Conservation (phyloP, 2,329 filamentous ascomycete species). For the Dothiorella sarmentorum region DNA sequence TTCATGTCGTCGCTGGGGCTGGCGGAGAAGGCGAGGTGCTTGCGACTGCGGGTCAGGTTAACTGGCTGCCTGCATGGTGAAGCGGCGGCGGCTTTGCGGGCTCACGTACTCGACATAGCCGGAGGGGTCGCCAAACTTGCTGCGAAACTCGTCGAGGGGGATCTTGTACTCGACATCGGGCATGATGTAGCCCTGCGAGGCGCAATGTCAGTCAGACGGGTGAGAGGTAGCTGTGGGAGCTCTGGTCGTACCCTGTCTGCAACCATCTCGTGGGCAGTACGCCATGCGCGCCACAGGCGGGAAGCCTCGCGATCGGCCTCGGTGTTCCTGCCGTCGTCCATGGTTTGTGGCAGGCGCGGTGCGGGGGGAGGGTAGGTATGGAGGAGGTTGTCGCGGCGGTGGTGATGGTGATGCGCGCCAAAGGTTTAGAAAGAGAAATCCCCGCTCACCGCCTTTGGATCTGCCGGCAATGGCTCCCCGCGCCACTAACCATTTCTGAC, state of each 20-base stretch:
- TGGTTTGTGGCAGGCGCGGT: constrained; percentile 19
- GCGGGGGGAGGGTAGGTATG: background rate
- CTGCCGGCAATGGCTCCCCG: constrained; percentile 3
- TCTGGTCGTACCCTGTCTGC: constrained; percentile 68
- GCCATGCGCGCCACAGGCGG: constrained; percentile 89
- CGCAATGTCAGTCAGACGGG: background rate
- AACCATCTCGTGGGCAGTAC: constrained; percentile 93
- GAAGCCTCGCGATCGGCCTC: constrained; percentile 34
- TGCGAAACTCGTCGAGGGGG: constrained; percentile 74
- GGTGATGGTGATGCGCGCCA: constrained; percentile 3
- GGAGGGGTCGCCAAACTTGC: constrained; percentile 66
- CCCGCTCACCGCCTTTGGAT: constrained; percentile 29
- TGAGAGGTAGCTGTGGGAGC: background rate
- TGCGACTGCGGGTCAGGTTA: constrained; percentile 57
- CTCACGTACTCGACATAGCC: constrained; percentile 70
- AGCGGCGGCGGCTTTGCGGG: background rate
- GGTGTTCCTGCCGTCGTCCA: constrained; percentile 22
- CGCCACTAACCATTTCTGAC: background rate
- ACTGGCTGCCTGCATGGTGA: background rate
- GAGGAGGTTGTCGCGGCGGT: background rate
- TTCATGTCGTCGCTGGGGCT: constrained; percentile 82
- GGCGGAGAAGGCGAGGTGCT: constrained; percentile 82
- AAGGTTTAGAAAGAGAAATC: constrained; percentile 17
- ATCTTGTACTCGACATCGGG: constrained; percentile 86
- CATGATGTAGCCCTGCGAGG: constrained; percentile 79